Evolutionary conservation across 352 stramenopile genomes (phyloP), one percentile per base, ranked within the genome.

Genomic region (Aphanomyces euteiches): DNA sequence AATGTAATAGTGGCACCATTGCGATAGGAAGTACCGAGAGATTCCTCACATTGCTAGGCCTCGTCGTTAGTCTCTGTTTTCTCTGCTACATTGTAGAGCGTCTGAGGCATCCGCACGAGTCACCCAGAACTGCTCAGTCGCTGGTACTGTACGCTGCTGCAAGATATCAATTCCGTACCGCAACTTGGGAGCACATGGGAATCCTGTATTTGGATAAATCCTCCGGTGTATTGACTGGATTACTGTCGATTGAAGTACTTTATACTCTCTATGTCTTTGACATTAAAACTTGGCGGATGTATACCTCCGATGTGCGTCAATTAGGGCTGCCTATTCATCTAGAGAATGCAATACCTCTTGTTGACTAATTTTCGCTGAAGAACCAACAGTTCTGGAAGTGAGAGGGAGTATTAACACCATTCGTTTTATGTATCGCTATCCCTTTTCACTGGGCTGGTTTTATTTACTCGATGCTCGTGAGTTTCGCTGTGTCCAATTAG

Each of bases 231-330:
- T n/a, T 69, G 5, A 69, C 15, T 39, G 64, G 64, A 6, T 5
- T 69, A 8, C 15, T 69, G 7, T 61, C 28, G 17, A 6, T 69
- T 12, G 43, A 21, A 3, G 7, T 69, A 17, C 39, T 40, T n/a
- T 15, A 5, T 47, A 64, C 36, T 8, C 36, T 40, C 3, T 38
- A 38, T 6, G 10, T 70, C 3, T 47, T 70, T 19, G 64, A 70
- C 21, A 70, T 70, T 47, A 70, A 70, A 40, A 63, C 64, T 28
- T 70, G 64, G 64, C 60, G 60, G 10, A 37, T 67, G 1, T 57
- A 50, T n/a, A n/a, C 43, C 28, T 28, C 28, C 28, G 28, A 28
- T 2, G 28, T 28, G 28, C 28, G 28, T 28, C 28, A 28, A 28
- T 28, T 28, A 28, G 28, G 28, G 28, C 28, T 28, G 1, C 28